A percentile compares a stretch with the other conserved stretches of the same genome.
Evolutionary conservation across 345 rosid species (phyloP).

Genomic region (Pugionium cornutum): DNA sequence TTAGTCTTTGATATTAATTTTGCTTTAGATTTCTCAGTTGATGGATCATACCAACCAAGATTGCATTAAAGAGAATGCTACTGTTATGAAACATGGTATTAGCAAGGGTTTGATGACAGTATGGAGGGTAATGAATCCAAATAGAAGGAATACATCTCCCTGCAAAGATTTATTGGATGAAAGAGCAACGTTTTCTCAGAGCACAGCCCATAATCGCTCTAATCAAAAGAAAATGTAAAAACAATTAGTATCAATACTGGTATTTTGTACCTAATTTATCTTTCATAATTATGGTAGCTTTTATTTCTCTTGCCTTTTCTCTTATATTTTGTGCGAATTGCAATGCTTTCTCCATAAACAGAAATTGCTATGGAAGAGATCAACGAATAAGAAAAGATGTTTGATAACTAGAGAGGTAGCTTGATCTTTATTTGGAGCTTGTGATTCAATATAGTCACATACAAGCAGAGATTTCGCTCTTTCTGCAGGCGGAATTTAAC

Average conservation of each 20-base stretch:
- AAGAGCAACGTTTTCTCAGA: slow-evolving; percentile 41
- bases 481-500: too few relatives aligned
- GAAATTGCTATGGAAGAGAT: too few relatives aligned
- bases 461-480: too few relatives aligned
- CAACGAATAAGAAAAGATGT: too few relatives aligned
- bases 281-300: slow-evolving; percentile 12
- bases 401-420: too few relatives aligned
- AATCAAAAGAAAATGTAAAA: slow-evolving; percentile 47
- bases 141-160: slow-evolving; percentile 54
- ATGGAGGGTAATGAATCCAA: slow-evolving; percentile 75
- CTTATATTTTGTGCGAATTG: slow-evolving; percentile 29
- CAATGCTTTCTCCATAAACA: too few relatives aligned
- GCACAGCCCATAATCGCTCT: slow-evolving; percentile 21
- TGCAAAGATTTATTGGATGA: slow-evolving; percentile 47
- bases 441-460: background rate
- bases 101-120: slow-evolving; percentile 96
- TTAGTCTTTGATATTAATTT: slow-evolving; percentile 23
- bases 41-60: slow-evolving; percentile 36
- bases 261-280: background rate
- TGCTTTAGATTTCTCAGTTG: slow-evolving; percentile 27
- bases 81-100: slow-evolving; percentile 75
- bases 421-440: too few relatives aligned
- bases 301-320: slow-evolving; percentile 10
- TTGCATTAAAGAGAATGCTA: slow-evolving; percentile 34
- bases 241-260: slow-evolving; percentile 54